Evolutionary conservation across 2,329 filamentous ascomycete genomes (phyloP).

Genomic region (Apiospora malaysiana): DNA sequence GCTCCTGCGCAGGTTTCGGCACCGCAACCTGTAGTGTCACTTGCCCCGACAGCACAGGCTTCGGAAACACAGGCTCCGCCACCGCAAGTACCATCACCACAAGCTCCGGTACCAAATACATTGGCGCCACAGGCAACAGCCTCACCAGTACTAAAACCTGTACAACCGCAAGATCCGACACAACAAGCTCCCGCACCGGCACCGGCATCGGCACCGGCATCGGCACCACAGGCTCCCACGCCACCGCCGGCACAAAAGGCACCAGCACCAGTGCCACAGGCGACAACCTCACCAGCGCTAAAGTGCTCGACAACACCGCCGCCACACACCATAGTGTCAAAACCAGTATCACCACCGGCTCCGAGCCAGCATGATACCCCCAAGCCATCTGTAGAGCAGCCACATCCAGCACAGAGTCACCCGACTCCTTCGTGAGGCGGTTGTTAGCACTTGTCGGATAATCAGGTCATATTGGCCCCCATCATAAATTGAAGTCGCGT

Average conservation of each 20-base stretch:
- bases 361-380: not conserved
- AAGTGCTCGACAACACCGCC: not conserved
- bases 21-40: not conserved
- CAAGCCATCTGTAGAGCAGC: not conserved
- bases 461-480: not conserved
- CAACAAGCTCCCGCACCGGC: not conserved
- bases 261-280: not conserved
- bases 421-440: not conserved
- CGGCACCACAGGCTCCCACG: not conserved
- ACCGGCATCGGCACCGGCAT: not conserved
- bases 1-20: not conserved
- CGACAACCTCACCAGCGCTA: not conserved
- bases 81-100: not conserved
- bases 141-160: not conserved
- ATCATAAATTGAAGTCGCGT: not conserved
- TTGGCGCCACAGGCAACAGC: not conserved
- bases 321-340: not conserved
- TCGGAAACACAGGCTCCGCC: not conserved
- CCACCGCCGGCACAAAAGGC: not conserved
- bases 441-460: not conserved
- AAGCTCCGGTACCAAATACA: not conserved
- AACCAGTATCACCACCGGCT: not conserved
- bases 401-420: not conserved
- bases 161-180: not conserved
- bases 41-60: not conserved